Percentiles rank a stretch among this genome's conserved stretches.
phyloP scores from a whole-genome alignment of 805 yeast genomes.

The Candida ovalis region DNA sequence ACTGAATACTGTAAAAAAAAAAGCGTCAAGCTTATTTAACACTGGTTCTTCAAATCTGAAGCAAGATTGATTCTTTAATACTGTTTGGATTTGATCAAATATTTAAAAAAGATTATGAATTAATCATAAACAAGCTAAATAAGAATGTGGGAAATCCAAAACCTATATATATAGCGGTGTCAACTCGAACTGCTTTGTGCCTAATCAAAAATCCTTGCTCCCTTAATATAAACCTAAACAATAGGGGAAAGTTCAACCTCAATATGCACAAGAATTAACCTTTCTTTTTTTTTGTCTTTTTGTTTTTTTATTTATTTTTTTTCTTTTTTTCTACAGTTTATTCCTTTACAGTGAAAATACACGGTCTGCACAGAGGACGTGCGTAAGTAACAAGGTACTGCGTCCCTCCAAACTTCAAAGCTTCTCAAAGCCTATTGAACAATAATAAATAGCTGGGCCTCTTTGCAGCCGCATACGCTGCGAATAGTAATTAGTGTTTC shows the following conservation, averaged over 20 bases:
- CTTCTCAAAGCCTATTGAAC: no score
- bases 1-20: not conserved
- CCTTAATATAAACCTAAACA: not conserved
- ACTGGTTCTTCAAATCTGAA: no score
- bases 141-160: conserved; percentile 1
- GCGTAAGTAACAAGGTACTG: no score
- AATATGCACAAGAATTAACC: not conserved
- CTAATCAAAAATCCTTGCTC: not conserved
- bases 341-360: no score
- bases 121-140: no score
- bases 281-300: no score
- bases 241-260: not conserved
- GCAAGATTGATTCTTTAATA: no score
- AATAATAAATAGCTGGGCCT: not conserved
- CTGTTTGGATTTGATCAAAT: no score
- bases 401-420: no score
- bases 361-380: no score
- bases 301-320: not conserved
- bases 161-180: conserved; percentile 1
- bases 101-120: not conserved
- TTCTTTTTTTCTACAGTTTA: no score
- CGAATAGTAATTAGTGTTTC: no score
- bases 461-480: not conserved
- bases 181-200: not conserved
- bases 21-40: not conserved